Percentiles rank a stretch among this genome's conserved stretches.
Conservation (phyloP, 352 stramenopile species). For the Phytophthora kernoviae region DNA sequence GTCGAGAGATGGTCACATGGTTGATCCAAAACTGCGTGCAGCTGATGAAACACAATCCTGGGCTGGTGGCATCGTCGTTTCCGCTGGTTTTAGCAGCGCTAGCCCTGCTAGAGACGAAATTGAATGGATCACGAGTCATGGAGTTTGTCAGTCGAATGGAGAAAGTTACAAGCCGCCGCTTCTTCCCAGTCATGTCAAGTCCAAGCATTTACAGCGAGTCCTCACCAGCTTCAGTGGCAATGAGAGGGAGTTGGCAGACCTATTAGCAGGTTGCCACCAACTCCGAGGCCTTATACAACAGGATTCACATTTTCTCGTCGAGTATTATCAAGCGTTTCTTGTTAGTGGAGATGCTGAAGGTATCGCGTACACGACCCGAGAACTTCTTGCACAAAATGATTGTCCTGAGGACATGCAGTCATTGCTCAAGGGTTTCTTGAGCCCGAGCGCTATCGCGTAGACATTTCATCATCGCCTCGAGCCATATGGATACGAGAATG, state of each 20-base stretch:
- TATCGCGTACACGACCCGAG: conserved; percentile 47
- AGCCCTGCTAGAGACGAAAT: conserved; percentile 46
- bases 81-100: conserved; percentile 48
- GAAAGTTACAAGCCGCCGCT: conserved; percentile 24
- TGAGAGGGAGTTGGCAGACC: conserved; percentile 19
- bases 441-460: conserved; percentile 31
- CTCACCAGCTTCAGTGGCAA: conserved; percentile 23
- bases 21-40: conserved; percentile 38
- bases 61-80: conserved; percentile 48
- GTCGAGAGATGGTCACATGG: conserved; percentile 45
- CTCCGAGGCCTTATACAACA: conserved; percentile 30
- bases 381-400: conserved; percentile 11
- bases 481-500: conserved; percentile 63
- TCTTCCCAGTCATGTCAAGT: conserved; percentile 49
- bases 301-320: conserved; percentile 25
- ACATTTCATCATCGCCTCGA: conserved; percentile 11
- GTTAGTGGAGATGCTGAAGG: conserved; percentile 48
- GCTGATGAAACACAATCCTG: conserved; percentile 47
- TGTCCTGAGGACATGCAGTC: conserved; percentile 22
- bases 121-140: conserved; percentile 58
- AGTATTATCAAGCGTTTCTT: conserved; percentile 54
- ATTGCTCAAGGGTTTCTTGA: conserved; percentile 53
- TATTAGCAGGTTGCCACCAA: conserved; percentile 29
- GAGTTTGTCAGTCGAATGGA: conserved; percentile 1
- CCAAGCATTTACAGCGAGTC: conserved; percentile 53